Conservation (phyloP, 2,329 filamentous ascomycete species). For the Aspergillus sp. region DNA sequence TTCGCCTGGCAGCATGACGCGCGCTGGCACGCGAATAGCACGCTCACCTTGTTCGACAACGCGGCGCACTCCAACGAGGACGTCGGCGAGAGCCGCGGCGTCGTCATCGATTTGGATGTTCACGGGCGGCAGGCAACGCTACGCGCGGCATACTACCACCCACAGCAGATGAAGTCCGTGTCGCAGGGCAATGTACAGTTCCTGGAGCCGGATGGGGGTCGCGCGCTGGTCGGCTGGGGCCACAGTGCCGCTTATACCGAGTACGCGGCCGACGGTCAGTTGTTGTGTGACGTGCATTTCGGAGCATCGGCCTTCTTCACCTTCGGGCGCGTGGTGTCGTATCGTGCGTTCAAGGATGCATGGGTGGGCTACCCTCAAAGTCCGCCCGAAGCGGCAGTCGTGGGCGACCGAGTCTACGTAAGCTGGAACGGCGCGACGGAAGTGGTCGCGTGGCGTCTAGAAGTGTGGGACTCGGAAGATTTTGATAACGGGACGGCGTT, state of each 20-base stretch:
- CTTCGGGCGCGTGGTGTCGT: slow-evolving; percentile 46
- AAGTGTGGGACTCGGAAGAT: slow-evolving; percentile 15
- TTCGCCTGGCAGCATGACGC: slow-evolving; percentile 52
- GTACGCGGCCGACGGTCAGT: slow-evolving; percentile 47
- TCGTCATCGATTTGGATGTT: slow-evolving; percentile 40
- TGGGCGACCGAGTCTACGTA: slow-evolving; percentile 33
- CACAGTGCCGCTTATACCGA: slow-evolving; percentile 51
- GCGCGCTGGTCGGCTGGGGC: slow-evolving; percentile 51
- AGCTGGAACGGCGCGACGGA: slow-evolving; percentile 50
- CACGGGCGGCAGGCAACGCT: slow-evolving; percentile 40
- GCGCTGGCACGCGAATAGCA: slow-evolving; percentile 30
- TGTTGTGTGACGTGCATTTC: slow-evolving; percentile 54
- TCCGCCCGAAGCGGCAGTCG: slow-evolving; percentile 19
- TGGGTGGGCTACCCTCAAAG: slow-evolving; percentile 53
- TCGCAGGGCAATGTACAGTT: slow-evolving; percentile 45
- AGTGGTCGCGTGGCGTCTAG: slow-evolving; percentile 29
- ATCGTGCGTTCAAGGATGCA: slow-evolving; percentile 53
- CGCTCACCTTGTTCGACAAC: slow-evolving; percentile 42
- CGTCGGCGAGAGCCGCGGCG: slow-evolving; percentile 40
- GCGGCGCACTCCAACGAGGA: slow-evolving; percentile 21
- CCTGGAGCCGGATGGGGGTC: slow-evolving; percentile 36
- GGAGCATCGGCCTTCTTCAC: slow-evolving; percentile 33
- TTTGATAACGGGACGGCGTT: slow-evolving; percentile 12
- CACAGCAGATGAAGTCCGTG: slow-evolving; percentile 33
- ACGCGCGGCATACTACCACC: slow-evolving; percentile 37